Evolutionary conservation across 768 basidiomycete species (phyloP).

Genomic region (Dacryopinax primogenitus): DNA sequence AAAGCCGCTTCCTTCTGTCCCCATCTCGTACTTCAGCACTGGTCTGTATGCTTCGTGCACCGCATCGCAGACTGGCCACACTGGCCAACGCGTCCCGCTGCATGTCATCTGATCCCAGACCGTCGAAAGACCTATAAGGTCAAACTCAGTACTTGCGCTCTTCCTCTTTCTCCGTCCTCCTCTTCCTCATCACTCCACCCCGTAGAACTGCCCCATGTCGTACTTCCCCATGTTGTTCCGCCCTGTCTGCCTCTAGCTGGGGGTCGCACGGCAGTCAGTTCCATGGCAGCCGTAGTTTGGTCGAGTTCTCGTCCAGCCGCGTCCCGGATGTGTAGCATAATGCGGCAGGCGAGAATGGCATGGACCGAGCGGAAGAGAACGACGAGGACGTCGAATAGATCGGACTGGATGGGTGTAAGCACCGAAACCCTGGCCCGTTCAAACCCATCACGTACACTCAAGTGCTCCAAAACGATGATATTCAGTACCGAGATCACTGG

Average conservation of each 20-base stretch:
- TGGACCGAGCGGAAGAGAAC: neutral
- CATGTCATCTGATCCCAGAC: neutral
- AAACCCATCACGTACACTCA: neutral
- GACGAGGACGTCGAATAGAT: neutral
- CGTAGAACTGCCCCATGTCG: too few relatives aligned
- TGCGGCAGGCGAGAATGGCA: neutral
- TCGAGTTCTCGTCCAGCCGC: neutral
- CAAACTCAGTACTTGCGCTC: neutral
- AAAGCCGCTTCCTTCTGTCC: neutral
- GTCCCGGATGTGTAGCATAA: neutral
- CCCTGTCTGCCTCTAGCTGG: neutral
- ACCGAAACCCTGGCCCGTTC: neutral
- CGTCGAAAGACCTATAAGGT: too few relatives aligned
- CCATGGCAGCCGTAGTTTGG: neutral
- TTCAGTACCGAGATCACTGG: neutral
- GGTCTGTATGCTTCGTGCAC: neutral
- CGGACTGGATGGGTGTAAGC: neutral
- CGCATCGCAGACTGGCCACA: neutral
- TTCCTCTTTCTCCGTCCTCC: neutral
- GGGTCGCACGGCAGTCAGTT: neutral
- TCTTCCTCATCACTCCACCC: too few relatives aligned
- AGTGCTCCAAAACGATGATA: neutral
- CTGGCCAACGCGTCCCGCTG: neutral
- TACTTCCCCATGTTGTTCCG: neutral
- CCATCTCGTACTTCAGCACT: neutral